These are phyloP conservation scores for Kwoniella shandongensis DNA, from an alignment of 768 basidiomycete species.

Conservation along the genomic window DNA sequence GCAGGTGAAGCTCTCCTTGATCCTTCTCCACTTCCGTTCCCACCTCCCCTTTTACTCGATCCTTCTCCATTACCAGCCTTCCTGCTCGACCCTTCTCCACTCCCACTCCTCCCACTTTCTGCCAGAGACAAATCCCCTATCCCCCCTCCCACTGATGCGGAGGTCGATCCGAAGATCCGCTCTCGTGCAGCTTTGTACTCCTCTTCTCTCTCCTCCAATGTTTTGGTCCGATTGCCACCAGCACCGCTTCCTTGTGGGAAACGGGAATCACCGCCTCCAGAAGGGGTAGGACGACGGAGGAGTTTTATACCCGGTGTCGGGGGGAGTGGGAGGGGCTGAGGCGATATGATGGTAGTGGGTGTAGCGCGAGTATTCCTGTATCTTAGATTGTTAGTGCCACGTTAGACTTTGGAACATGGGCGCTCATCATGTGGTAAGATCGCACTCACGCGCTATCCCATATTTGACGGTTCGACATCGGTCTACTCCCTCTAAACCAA, in stretches of 20 bases:
- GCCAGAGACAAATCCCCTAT: neutral
- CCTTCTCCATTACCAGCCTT: neutral
- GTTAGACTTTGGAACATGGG: too few species aligned
- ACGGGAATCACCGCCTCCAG: too few species aligned
- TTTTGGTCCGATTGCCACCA: slow-evolving; percentile 46
- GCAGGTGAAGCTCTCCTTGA: slow-evolving; percentile 1
- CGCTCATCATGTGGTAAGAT: neutral
- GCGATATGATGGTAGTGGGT: slow-evolving; percentile 11
- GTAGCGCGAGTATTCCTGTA: slow-evolving; percentile 15
- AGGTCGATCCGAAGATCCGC: slow-evolving; percentile 36
- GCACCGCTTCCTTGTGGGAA: too few species aligned
- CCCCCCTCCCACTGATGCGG: neutral
- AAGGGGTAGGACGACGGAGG: slow-evolving; percentile 12
- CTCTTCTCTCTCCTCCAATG: slow-evolving; percentile 39
- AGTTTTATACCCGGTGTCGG: slow-evolving; percentile 19
- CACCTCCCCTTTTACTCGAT: slow-evolving; percentile 4
- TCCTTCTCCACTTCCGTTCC: neutral
- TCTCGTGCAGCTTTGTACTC: slow-evolving; percentile 44
- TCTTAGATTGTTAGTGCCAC: too few species aligned
- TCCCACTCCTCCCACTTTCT: neutral
- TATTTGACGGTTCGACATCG: slow-evolving; percentile 30
- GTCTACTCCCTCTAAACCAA: slow-evolving; percentile 26
- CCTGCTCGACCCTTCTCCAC: neutral
- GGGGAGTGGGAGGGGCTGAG: slow-evolving; percentile 11
- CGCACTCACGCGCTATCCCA: slow-evolving; percentile 35